phyloP scores from a whole-genome alignment of 805 yeast genomes.

The Candida ponderosae region DNA sequence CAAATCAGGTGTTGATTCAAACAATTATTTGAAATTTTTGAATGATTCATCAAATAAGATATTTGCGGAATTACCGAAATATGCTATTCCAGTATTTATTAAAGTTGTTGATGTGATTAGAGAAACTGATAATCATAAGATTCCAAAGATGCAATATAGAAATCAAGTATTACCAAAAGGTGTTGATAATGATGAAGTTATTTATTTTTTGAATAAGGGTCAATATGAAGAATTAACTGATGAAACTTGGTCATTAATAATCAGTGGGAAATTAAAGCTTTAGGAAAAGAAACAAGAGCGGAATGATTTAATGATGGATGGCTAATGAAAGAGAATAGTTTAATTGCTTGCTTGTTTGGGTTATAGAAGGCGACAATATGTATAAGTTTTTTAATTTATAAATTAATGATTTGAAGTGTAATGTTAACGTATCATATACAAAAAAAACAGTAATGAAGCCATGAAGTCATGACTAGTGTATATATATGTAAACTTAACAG shows the following conservation, averaged over 20 bases:
- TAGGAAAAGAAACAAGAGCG: background rate
- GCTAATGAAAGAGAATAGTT: too few species aligned
- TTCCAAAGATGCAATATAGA: conserved; percentile 61
- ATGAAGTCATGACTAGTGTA: too few species aligned
- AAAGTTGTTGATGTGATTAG: conserved; percentile 57
- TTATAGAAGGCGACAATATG: too few species aligned
- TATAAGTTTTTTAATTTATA: too few species aligned
- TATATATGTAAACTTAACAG: too few species aligned
- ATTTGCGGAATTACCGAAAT: conserved; percentile 54
- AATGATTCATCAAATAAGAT: conserved; percentile 28
- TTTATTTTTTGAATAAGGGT: conserved; percentile 63
- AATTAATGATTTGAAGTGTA: too few species aligned
- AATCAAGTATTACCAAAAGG: conserved; percentile 68
- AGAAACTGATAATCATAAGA: conserved; percentile 76
- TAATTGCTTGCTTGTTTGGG: too few species aligned
- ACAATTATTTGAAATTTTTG: conserved; percentile 21
- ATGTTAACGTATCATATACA: too few species aligned
- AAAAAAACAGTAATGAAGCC: too few species aligned
- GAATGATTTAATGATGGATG: conserved; percentile 4
- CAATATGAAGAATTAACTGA: conserved; percentile 49
- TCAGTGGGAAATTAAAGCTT: conserved; percentile 4
- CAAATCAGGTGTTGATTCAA: conserved; percentile 2
- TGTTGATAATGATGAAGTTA: conserved; percentile 43
- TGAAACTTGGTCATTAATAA: conserved; percentile 43
- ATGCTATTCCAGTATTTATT: conserved; percentile 79